Percentiles rank a stretch among this genome's conserved stretches.
Evolutionary conservation across 2,329 filamentous ascomycete genomes (phyloP).

Genomic region (Alternaria sp.): DNA sequence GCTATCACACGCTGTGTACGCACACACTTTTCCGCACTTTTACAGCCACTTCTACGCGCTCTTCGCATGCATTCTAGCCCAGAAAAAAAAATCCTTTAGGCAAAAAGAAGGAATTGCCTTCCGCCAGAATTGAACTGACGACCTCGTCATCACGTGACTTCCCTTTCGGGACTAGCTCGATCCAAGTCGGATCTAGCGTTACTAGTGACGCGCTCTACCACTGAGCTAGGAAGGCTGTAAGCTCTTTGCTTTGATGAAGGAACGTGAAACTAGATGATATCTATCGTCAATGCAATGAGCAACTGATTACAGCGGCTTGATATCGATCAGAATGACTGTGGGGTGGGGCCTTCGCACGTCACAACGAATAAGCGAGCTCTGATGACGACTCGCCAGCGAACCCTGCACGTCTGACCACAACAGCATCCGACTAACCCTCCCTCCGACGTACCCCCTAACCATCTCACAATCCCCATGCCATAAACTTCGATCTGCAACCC

Average conservation of each 20-base stretch:
- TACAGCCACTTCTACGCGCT: not conserved
- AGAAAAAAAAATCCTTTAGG: not conserved
- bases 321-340: not conserved
- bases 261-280: accelerated
- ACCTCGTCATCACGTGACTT: constrained; percentile 8
- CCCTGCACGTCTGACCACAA: not conserved
- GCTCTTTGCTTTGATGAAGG: not conserved
- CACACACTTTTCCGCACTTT: not conserved
- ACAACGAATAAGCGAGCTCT: not conserved
- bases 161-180: not conserved
- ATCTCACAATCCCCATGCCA: not conserved
- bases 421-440: not conserved
- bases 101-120: constrained; percentile 6
- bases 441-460: not conserved
- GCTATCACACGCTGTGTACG: no score
- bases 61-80: not conserved
- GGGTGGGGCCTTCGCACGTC: not conserved
- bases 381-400: not conserved
- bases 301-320: no score
- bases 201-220: constrained; percentile 19
- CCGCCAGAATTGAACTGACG: constrained; percentile 18
- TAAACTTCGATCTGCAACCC: not conserved
- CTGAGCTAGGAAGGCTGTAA: constrained; percentile 16
- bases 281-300: no score
- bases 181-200: not conserved